A percentile compares a stretch with the other conserved stretches of the same genome.
Evolutionary conservation across 176 grass and related monocot genomes (phyloP).

Genomic region (Ensete glaucum): DNA sequence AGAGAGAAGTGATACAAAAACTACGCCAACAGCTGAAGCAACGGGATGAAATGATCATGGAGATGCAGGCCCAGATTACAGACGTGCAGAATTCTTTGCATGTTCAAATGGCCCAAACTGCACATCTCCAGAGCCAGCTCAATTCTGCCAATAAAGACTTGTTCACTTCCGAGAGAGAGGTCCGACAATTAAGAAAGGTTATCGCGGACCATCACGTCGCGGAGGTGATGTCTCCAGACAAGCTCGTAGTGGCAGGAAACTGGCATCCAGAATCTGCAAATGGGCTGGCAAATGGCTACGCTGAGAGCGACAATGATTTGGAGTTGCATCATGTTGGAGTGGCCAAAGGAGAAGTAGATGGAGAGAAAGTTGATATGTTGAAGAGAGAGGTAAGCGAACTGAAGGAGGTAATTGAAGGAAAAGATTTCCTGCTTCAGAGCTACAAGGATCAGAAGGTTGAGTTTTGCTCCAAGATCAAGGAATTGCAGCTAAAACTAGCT

Average conservation of each 20-base stretch:
- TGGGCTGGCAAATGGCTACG: slow-evolving; percentile 50
- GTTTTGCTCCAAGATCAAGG: slow-evolving; percentile 68
- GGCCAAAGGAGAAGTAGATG: slow-evolving; percentile 46
- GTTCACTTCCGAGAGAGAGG: slow-evolving; percentile 65
- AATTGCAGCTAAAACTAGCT: slow-evolving; percentile 68
- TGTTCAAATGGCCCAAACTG: slow-evolving; percentile 50
- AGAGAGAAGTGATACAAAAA: slow-evolving; percentile 87
- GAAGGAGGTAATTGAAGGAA: slow-evolving; percentile 77
- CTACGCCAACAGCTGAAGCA: slow-evolving; percentile 81
- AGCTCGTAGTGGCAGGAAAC: slow-evolving; percentile 31
- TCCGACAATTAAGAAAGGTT: slow-evolving; percentile 68
- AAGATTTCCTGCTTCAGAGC: slow-evolving; percentile 90
- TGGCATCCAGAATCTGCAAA: slow-evolving; percentile 40
- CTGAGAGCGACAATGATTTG: slow-evolving; percentile 35
- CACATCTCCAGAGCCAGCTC: slow-evolving; percentile 64
- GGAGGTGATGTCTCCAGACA: slow-evolving; percentile 36
- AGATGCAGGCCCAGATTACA: slow-evolving; percentile 81
- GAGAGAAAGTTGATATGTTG: slow-evolving; percentile 54
- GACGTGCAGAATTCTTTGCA: slow-evolving; percentile 71
- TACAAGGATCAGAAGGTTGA: slow-evolving; percentile 93
- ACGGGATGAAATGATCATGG: slow-evolving; percentile 89
- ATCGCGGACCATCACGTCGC: slow-evolving; percentile 56
- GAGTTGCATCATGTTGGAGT: slow-evolving; percentile 34
- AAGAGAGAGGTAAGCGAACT: slow-evolving; percentile 62
- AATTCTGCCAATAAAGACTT: slow-evolving; percentile 69